Evolutionary conservation across 345 rosid genomes (phyloP), one percentile per base, ranked within the genome.

Genomic region (Triadica sebifera): DNA sequence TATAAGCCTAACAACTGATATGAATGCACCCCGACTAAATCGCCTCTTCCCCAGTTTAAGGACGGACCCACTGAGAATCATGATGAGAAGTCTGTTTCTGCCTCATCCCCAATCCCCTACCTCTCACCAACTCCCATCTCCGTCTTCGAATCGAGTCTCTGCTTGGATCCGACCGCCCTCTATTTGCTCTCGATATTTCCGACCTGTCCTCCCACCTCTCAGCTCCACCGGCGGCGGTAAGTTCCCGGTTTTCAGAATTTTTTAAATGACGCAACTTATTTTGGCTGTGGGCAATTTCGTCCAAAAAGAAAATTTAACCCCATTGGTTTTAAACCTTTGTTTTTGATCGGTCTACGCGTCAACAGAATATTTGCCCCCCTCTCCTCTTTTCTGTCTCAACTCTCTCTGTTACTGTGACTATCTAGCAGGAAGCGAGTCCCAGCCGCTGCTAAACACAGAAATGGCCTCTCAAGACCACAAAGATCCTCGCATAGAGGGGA

Each of bases 401-500:
- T 55, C 39, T 20, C 19, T n/a, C 41, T 56, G 22, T 49, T 52
- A 78, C 34, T 67, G 22, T 8, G 8, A 55, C 10, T 16, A 50
- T 74, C 77, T 82, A 80, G 29, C 24, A 77, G 75, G 6, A 25
- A 64, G 17, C 3, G 71, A 77, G 24, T 71, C 75, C 6, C 65
- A 46, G 74, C 20, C 59, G 58, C 66, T 46, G 60, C 69, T 37
- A 25, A 38, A 20, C 24, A 15, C 22, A 12, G 71, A 53, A 22
- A 73, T 76, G 79, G 90, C 90, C 24, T 66, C 86, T 51, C 74
- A 81, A 34, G 87, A 82, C 51, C 84, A 63, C 6, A 76, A 38
- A 75, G 98, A 89, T 83, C 82, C 89, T 60, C 90, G 98, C 61
- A 85, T 92, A 60, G 68, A 83, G 0, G 67, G 86, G 67, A 92